phyloP scores from a whole-genome alignment of 305 asterid species.

The Rubia tinctorum region DNA sequence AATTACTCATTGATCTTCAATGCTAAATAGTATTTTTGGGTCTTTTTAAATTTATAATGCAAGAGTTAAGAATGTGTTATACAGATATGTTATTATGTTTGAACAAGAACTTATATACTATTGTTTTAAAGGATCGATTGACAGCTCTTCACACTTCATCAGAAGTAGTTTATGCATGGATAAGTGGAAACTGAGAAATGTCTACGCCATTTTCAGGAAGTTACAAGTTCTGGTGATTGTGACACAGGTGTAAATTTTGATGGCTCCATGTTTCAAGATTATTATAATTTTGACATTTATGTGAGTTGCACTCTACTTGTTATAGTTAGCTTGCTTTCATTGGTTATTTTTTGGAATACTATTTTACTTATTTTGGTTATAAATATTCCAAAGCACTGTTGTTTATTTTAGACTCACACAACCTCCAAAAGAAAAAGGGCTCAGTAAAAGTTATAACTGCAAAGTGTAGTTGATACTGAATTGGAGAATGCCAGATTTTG shows the following conservation, averaged over 20 bases:
- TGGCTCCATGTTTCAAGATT: neutral
- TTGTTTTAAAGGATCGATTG: constrained; percentile 51
- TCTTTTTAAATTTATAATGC: constrained; percentile 22
- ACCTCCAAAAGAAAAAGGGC: neutral
- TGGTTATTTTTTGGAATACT: neutral
- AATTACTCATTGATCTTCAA: too few relatives aligned
- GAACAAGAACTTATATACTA: neutral
- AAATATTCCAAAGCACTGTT: neutral
- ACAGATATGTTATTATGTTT: neutral
- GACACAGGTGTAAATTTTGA: constrained; percentile 32
- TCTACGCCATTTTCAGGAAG: constrained; percentile 64
- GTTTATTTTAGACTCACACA: neutral
- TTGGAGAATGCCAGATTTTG: neutral
- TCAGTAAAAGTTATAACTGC: neutral
- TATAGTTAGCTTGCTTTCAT: neutral
- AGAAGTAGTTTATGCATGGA: constrained; percentile 87
- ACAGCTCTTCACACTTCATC: too few relatives aligned
- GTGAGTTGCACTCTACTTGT: neutral
- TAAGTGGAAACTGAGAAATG: constrained; percentile 44
- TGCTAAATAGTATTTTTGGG: neutral
- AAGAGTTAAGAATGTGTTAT: neutral
- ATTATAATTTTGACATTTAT: neutral
- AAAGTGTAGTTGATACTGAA: neutral
- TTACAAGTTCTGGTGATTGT: constrained; percentile 60
- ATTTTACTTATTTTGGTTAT: neutral